Evolutionary conservation across 805 yeast genomes (phyloP).

Genomic region (Saccharomycopsis malanga): DNA sequence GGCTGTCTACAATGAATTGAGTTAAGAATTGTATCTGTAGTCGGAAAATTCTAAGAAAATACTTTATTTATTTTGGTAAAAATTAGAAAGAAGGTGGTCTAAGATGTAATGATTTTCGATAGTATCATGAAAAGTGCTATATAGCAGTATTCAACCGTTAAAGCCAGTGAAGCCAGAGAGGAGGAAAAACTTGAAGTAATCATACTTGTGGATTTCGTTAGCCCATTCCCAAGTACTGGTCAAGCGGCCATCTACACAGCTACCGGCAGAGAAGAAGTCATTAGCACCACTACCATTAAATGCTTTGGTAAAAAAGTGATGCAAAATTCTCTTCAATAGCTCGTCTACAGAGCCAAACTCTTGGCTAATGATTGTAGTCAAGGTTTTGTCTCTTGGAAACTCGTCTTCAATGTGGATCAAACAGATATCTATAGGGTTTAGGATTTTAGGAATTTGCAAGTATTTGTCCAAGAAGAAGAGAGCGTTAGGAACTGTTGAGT

Average conservation of each 20-base stretch:
- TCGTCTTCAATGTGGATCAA: slow-evolving; percentile 46
- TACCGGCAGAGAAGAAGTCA: slow-evolving; percentile 76
- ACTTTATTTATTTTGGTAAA: no score
- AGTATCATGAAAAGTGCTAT: no score
- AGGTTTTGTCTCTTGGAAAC: slow-evolving; percentile 41
- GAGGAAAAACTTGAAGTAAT: slow-evolving; percentile 54
- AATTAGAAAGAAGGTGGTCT: no score
- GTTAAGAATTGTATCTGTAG: no score
- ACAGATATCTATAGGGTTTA: slow-evolving; percentile 63
- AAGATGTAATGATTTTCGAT: no score
- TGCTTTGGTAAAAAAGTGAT: slow-evolving; percentile 47
- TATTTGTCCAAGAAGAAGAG: slow-evolving; percentile 73
- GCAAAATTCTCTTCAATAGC: slow-evolving; percentile 40
- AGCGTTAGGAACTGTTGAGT: slow-evolving; percentile 79
- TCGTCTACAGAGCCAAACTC: slow-evolving; percentile 52
- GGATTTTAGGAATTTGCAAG: slow-evolving; percentile 69
- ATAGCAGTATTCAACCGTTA: no score
- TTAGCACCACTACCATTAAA: slow-evolving; percentile 82
- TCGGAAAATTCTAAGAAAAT: no score
- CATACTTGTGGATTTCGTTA: slow-evolving; percentile 58
- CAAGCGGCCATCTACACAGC: slow-evolving; percentile 76
- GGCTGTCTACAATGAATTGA: no score
- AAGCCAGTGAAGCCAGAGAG: slow-evolving; percentile 69
- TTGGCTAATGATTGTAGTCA: slow-evolving; percentile 43
- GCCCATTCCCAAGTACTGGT: slow-evolving; percentile 84